Conservation (phyloP, 192 early-diverging fungal species). For the Cetraspora pellucida region DNA sequence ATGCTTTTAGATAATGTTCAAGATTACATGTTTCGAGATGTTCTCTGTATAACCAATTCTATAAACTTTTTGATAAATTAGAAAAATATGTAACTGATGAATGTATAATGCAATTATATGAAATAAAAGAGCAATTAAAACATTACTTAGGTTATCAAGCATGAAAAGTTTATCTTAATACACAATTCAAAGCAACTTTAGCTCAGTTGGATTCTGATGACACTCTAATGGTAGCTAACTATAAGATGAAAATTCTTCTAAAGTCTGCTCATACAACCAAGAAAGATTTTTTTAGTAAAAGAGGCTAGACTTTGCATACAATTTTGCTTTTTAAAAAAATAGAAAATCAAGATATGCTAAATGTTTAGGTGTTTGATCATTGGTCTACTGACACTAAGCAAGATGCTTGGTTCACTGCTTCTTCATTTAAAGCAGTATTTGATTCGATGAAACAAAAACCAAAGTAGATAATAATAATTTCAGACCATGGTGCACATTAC, state of each 20-base stretch:
- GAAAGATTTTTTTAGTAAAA: slow-evolving; percentile 1
- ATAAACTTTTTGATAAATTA: background rate
- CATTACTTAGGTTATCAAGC: slow-evolving; percentile 4
- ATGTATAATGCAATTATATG: background rate
- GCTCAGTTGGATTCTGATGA: background rate
- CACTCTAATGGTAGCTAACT: background rate
- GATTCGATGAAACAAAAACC: slow-evolving; percentile 1
- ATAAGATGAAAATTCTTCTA: slow-evolving; percentile 7
- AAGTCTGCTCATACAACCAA: background rate
- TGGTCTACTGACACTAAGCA: background rate
- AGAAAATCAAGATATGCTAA: background rate
- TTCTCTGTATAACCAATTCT: background rate
- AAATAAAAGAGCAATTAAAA: slow-evolving; percentile 5
- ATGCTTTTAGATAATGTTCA: background rate
- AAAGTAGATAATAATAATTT: slow-evolving; percentile 3
- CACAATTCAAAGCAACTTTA: background rate
- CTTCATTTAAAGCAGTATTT: slow-evolving; percentile 1
- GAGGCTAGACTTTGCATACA: background rate
- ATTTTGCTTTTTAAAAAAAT: slow-evolving; percentile 3
- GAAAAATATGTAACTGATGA: background rate
- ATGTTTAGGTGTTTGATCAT: background rate
- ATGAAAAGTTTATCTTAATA: background rate
- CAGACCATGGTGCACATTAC: slow-evolving; percentile 9
- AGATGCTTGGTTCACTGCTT: slow-evolving; percentile 3
- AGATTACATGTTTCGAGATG: background rate